A percentile compares a stretch with the other conserved stretches of the same genome.
These are phyloP conservation scores for Capsella bursapastoris DNA, from an alignment of 345 rosid species.

Conservation along the genomic window DNA sequence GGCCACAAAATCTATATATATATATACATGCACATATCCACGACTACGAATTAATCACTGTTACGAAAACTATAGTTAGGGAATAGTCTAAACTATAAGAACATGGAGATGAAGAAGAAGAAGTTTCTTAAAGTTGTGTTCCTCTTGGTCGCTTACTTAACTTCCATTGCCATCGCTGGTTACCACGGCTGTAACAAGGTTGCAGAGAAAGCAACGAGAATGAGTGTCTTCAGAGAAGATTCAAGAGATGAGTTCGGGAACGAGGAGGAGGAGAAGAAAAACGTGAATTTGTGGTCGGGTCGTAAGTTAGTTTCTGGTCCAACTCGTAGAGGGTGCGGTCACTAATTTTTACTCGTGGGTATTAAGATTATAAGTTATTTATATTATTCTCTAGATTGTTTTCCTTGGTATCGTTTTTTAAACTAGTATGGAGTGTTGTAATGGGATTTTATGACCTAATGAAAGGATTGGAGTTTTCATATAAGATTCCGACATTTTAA, in stretches of 20 bases:
- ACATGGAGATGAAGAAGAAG: slow-evolving; percentile 24
- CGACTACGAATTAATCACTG: background rate
- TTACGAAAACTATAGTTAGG: background rate
- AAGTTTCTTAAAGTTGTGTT: slow-evolving; percentile 27
- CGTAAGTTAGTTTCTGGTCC: slow-evolving; percentile 41
- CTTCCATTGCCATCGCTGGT: slow-evolving; percentile 24
- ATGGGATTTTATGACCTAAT: background rate
- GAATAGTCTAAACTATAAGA: background rate
- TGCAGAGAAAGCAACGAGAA: slow-evolving; percentile 9
- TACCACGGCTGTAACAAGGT: slow-evolving; percentile 7
- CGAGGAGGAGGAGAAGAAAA: slow-evolving; percentile 3
- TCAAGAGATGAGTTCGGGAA: slow-evolving; percentile 13
- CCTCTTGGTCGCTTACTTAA: slow-evolving; percentile 16
- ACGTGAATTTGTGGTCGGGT: background rate
- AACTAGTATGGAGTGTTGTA: background rate
- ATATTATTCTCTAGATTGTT: background rate
- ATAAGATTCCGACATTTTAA: too few relatives aligned
- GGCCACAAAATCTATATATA: background rate
- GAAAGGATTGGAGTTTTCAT: background rate
- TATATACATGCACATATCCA: slow-evolving; percentile 18
- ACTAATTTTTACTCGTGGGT: background rate
- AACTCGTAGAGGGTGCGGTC: slow-evolving; percentile 38
- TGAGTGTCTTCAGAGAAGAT: background rate
- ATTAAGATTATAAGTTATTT: background rate
- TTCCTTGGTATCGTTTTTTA: slow-evolving; percentile 1